Conservation (phyloP, 345 rosid species). For the Psidium guajava region DNA sequence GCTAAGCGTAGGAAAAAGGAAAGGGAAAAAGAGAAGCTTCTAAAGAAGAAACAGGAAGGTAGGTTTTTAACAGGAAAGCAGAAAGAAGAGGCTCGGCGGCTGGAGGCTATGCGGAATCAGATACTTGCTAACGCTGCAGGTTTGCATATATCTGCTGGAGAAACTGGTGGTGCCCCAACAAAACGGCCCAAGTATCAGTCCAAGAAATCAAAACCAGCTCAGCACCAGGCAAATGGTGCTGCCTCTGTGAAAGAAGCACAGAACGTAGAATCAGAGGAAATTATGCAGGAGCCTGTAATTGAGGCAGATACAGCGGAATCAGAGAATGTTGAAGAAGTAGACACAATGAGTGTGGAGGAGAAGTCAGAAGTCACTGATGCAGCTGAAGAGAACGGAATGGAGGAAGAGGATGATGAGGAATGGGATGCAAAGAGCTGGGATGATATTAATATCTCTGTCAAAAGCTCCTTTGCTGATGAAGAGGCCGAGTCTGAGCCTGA, state of each 20-base stretch:
- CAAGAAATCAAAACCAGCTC: conserved; percentile 61
- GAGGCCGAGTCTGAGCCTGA: conserved; percentile 62
- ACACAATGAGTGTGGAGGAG: conserved; percentile 26
- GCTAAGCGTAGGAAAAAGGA: conserved; percentile 81
- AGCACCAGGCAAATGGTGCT: conserved; percentile 48
- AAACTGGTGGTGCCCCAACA: conserved; percentile 39
- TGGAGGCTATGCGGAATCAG: conserved; percentile 82
- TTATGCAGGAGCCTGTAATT: conserved; percentile 14
- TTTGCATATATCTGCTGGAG: conserved; percentile 28
- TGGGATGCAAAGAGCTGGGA: conserved; percentile 99
- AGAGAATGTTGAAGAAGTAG: conserved; percentile 36
- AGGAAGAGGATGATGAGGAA: conserved; percentile 63
- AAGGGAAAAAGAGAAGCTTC: conserved; percentile 75
- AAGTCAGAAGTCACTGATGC: conserved; percentile 31
- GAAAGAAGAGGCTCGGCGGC: conserved; percentile 77
- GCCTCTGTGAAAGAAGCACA: conserved; percentile 35
- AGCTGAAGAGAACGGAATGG: conserved; percentile 41
- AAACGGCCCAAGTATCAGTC: conserved; percentile 73
- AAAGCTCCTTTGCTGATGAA: conserved; percentile 87
- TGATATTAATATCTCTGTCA: conserved; percentile 61
- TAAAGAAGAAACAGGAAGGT: conserved; percentile 89
- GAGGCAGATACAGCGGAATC: conserved; percentile 32
- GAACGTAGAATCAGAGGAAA: conserved; percentile 27
- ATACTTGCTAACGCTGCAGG: conserved; percentile 47
- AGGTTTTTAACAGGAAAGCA: conserved; percentile 81